Base-by-base conservation (phyloP, 257 asterid species). In the Przewalskia tangutica region DNA sequence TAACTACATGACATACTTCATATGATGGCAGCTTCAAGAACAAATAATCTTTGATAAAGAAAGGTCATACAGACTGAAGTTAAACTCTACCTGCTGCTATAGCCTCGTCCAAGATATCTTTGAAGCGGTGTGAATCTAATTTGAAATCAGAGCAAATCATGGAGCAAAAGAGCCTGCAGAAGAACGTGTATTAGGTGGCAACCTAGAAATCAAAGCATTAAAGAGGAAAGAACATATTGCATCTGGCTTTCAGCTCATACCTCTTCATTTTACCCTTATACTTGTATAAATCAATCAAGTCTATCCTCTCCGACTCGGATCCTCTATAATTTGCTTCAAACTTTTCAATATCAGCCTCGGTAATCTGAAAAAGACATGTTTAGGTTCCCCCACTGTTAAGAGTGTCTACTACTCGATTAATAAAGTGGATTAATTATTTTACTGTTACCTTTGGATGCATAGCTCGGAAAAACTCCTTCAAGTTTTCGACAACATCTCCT, bases 261-360 rank as follows among this genome's bases (percentile, higher is more conserved):
- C 86, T 92, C 76, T 89, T 93, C 99, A 95, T 95, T 86, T 90
- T 91, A 84, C 99, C 98, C 89, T 91, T 91, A 87, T 85, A 88
- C 85, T 88, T 89, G 89, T 85, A 91, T 18, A 95, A 89, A 86
- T 91, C 95, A 83, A 92, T 87, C 90, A 94, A 90, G 83, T 94
- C 99, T 6, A 89, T 91, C 86, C 86, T 93, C 90, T 96, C 99
- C 0, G 92, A 79, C 51, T 90, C 93, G 9, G 98, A 93, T 67
- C 98, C 98, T 88, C 99, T 38, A 38, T 38, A 38, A 38, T 38
- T 38, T 38, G 42, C 42, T 38, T 38, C 42, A 38, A 38, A 38
- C 42, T 38, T 38, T 38, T 38, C 42, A 38, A 38, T 38, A 38
- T 38, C 42, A 38, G 42, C 42, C 76, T 66, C 51, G 1, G 76